phyloP scores from a whole-genome alignment of 2,329 filamentous ascomycete species.

The Fusarium sp. region DNA sequence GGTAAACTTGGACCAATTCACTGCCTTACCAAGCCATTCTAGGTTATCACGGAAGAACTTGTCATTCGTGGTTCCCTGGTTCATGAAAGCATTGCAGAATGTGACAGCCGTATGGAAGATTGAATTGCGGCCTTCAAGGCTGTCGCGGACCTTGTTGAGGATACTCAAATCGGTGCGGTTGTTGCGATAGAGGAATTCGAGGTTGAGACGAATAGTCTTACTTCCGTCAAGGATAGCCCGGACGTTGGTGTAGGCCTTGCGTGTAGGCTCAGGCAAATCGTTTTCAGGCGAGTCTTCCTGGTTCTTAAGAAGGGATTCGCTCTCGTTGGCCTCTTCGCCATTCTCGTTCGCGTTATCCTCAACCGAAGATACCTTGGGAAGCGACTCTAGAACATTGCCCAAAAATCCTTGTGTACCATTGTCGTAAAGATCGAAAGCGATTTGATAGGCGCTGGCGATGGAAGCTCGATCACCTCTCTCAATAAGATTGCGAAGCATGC shows the following conservation, averaged over 20 bases:
- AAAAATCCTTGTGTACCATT: constrained; percentile 98
- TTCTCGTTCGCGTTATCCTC: constrained; percentile 54
- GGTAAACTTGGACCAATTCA: constrained; percentile 99
- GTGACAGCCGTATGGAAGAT: constrained; percentile 99
- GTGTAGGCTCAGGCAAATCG: constrained; percentile 62
- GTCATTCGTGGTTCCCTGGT: constrained; percentile 96
- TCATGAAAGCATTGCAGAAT: constrained; percentile 99
- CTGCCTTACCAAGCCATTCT: constrained; percentile 97
- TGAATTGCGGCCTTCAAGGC: constrained; percentile 93
- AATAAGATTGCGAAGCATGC: constrained; percentile 85
- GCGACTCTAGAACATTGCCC: constrained; percentile 84
- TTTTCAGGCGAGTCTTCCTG: constrained; percentile 67
- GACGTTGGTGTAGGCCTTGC: constrained; percentile 71
- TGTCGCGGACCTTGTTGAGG: constrained; percentile 95
- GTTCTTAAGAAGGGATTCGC: constrained; percentile 61
- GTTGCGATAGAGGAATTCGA: constrained; percentile 96
- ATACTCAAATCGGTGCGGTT: constrained; percentile 93
- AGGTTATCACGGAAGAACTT: constrained; percentile 98
- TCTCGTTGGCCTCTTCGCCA: constrained; percentile 58
- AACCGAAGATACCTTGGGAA: constrained; percentile 58
- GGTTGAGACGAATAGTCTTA: constrained; percentile 92
- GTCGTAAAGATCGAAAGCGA: constrained; percentile 97
- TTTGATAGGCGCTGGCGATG: constrained; percentile 91
- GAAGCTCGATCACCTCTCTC: constrained; percentile 82
- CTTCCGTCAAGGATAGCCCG: constrained; percentile 82